These are phyloP conservation scores for Alternaria gaisen DNA, from an alignment of 2,329 filamentous ascomycete genomes.

Conservation along the genomic window DNA sequence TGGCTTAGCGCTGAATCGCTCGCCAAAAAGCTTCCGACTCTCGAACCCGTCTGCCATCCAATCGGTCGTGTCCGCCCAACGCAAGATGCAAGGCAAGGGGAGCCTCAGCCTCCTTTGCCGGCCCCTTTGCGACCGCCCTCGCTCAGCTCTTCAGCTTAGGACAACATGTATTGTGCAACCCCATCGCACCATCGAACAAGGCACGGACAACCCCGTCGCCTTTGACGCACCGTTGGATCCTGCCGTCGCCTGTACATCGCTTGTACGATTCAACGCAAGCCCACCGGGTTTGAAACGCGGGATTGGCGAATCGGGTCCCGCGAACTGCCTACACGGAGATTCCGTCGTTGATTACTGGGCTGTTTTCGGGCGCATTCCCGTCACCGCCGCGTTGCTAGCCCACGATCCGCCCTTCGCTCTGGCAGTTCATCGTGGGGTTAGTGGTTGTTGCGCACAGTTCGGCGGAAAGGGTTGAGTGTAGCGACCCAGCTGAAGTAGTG, in stretches of 20 bases:
- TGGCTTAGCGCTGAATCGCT: constrained; percentile 9
- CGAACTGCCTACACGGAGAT: constrained; percentile 2
- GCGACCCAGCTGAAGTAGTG: constrained; percentile 10
- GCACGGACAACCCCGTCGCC: constrained; percentile 2
- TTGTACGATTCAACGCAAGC: constrained; percentile 7
- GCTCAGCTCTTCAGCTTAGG: constrained; percentile 1
- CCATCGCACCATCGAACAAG: constrained; percentile 6
- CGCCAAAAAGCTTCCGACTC: constrained; percentile 10
- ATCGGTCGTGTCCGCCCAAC: constrained; percentile 10
- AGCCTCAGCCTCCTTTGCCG: constrained; percentile 12
- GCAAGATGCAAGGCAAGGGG: constrained; percentile 9
- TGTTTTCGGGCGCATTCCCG: constrained; percentile 4
- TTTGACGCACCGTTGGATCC: constrained; percentile 9
- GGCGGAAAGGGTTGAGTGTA: constrained; percentile 16
- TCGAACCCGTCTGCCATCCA: constrained; percentile 5
- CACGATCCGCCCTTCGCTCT: background rate
- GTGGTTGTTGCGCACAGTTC: constrained; percentile 7
- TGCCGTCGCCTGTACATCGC: constrained; percentile 4
- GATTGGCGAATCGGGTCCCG: constrained; percentile 5
- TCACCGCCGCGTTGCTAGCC: background rate
- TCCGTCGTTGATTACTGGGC: constrained; percentile 8
- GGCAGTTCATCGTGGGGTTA: constrained; percentile 8
- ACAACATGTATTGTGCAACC: constrained; percentile 6
- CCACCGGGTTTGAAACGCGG: constrained; percentile 10
- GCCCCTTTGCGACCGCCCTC: constrained; percentile 5